phyloP scores from a whole-genome alignment of 73 alveolate genomes.

The Paramecium sonneborni region DNA sequence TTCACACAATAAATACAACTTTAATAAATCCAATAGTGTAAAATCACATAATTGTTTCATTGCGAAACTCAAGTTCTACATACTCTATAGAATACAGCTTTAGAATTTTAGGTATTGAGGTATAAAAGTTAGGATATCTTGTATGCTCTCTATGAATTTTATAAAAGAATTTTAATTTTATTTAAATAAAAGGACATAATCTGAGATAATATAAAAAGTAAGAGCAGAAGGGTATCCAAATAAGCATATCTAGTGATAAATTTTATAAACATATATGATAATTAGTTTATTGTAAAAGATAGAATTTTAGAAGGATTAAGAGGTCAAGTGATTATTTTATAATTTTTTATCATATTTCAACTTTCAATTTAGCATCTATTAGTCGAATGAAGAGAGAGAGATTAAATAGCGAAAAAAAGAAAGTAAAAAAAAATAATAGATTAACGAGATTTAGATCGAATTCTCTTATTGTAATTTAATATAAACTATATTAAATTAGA shows the following conservation, averaged over 20 bases:
- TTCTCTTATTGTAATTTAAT: not conserved
- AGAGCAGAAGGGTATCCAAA: not conserved
- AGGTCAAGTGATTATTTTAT: not conserved
- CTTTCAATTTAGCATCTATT: not conserved
- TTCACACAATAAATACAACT: too few species aligned
- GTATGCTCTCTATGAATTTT: not conserved
- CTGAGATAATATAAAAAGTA: not conserved
- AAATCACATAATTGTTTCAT: too few species aligned
- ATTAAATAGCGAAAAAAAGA: not conserved
- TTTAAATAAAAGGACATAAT: not conserved
- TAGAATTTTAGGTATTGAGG: too few species aligned
- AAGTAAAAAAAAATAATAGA: not conserved
- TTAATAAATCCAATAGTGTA: too few species aligned
- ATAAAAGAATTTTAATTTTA: not conserved
- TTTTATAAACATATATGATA: not conserved
- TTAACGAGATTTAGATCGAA: not conserved
- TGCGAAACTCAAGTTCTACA: too few species aligned
- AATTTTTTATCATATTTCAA: not conserved
- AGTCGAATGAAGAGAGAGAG: slow-evolving; percentile 1
- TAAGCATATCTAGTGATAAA: not conserved
- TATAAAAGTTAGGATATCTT: too few species aligned
- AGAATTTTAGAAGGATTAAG: not conserved
- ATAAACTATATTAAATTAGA: not conserved
- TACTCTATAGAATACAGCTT: too few species aligned
- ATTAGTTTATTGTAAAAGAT: not conserved